Conservation (phyloP, 257 asterid species). For the Jacaranda copaia region DNA sequence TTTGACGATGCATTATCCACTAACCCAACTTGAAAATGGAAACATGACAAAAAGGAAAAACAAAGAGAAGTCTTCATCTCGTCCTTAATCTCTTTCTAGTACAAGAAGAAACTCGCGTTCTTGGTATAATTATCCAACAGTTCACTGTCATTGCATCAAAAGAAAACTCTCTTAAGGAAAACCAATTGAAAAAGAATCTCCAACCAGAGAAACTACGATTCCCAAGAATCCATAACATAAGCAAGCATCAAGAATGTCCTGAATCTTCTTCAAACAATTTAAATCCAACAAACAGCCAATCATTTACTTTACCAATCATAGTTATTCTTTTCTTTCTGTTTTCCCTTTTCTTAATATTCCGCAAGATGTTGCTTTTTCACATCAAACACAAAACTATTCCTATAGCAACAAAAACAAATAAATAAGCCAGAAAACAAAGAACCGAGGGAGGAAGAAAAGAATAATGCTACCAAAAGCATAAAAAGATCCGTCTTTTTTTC, state of each 20-base stretch:
- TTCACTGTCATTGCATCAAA: neutral
- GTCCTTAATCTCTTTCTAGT: neutral
- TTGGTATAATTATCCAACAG: neutral
- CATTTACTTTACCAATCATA: neutral
- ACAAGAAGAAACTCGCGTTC: neutral
- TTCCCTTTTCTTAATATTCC: neutral
- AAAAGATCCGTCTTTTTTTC: neutral
- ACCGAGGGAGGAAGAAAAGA: neutral
- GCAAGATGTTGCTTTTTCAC: neutral
- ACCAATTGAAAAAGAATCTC: slow-evolving; percentile 1
- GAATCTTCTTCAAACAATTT: slow-evolving; percentile 22
- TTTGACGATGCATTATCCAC: neutral
- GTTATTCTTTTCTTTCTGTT: neutral
- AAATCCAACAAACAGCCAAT: slow-evolving; percentile 11
- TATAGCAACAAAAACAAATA: neutral
- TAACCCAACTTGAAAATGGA: neutral
- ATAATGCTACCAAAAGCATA: neutral
- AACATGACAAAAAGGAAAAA: neutral
- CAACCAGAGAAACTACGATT: slow-evolving; percentile 10
- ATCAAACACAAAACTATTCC: neutral
- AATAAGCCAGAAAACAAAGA: neutral
- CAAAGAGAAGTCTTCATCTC: neutral
- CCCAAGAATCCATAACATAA: slow-evolving; percentile 26
- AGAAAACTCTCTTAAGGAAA: neutral
- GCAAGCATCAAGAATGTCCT: slow-evolving; percentile 27